Evolutionary conservation across 306 rosid genomes (phyloP), one percentile per base, ranked within the genome.

Genomic region (Ochetophila trinervis): DNA sequence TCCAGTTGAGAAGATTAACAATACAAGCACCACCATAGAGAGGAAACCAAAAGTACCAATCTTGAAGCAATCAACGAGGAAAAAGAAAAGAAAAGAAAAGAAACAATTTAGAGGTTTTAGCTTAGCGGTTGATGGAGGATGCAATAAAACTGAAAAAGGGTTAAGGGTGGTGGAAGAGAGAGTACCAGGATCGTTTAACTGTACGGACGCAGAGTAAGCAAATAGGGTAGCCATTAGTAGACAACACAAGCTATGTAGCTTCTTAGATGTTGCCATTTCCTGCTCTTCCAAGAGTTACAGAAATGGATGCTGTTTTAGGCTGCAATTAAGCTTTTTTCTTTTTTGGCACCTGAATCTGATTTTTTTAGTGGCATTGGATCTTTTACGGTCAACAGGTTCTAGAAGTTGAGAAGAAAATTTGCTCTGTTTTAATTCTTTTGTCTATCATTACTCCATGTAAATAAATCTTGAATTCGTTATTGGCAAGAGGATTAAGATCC

Each of bases 11-110:
- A 70, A 80, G 85, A 70, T 74, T 84, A 40, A 86, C 83, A 51
- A 78, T 48, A 79, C 85, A 78, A 63, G 74, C 87, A 56, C 82
- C 77, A 21, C 62, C 67, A 71, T 84, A 82, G 16, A 80, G 83
- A n/a, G 83, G 88, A 75, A 84, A 67, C 96, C 93, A 84, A 48
- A 86, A 79, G 71, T 86, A 89, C 91, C 96, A 89, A 75, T 86
- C 91, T 86, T 69, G 3, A 51, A 45, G 32, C 32, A 0, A 57
- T 8, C 15, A 45, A 36, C 16, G 35, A 56, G 17, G 59, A 0
- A 14, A 34, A 18, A 5, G 55, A 21, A 44, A 14, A 64, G n/a
- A n/a, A n/a, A n/a, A n/a, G n/a, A n/a, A n/a, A n/a, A n/a, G n/a
- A n/a, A n/a, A n/a, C n/a, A n/a, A 36, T 45, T 36, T 15, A 21